These are phyloP conservation scores for Chlorella sp. DNA, from an alignment of 139 green algal genomes.

Conservation along the genomic window DNA sequence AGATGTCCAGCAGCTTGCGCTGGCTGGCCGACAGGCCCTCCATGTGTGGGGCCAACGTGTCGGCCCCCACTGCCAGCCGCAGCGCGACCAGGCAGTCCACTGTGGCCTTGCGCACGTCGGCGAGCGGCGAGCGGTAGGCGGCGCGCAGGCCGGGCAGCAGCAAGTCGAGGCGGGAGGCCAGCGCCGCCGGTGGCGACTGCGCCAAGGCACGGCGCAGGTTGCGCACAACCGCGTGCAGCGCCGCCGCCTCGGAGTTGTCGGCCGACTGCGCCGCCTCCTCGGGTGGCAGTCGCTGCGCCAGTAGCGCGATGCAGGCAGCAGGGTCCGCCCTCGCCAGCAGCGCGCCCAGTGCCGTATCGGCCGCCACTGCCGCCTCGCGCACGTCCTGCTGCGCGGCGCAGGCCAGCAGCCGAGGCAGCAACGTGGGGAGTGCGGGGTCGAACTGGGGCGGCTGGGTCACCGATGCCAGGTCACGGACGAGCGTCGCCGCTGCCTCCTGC, in stretches of 20 bases:
- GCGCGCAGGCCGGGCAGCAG: slow-evolving; percentile 64
- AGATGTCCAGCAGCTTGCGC: slow-evolving; percentile 71
- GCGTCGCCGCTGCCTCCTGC: slow-evolving; percentile 36
- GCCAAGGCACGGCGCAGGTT: slow-evolving; percentile 19
- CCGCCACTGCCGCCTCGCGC: slow-evolving; percentile 43
- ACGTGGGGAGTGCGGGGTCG: slow-evolving; percentile 34
- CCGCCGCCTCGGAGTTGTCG: background rate
- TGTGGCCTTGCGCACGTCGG: slow-evolving; percentile 69
- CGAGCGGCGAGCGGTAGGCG: slow-evolving; percentile 48
- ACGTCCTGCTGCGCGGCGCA: slow-evolving; percentile 28
- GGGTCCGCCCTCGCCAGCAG: slow-evolving; percentile 37
- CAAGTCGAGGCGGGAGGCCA: slow-evolving; percentile 28
- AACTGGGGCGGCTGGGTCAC: slow-evolving; percentile 34
- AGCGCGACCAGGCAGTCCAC: slow-evolving; percentile 63
- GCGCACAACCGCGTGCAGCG: slow-evolving; percentile 27
- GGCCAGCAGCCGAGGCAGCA: slow-evolving; percentile 40
- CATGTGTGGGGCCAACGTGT: slow-evolving; percentile 55
- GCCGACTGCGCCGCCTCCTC: background rate
- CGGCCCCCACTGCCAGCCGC: slow-evolving; percentile 45
- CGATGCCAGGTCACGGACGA: slow-evolving; percentile 30
- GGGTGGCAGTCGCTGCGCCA: slow-evolving; percentile 36
- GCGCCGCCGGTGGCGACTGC: slow-evolving; percentile 28
- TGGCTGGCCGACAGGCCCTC: slow-evolving; percentile 50
- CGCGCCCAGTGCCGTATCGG: slow-evolving; percentile 43
- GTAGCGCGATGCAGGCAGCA: slow-evolving; percentile 26